Base-by-base conservation (phyloP, 2,329 filamentous ascomycete genomes). In the Spiromastix sp. region DNA sequence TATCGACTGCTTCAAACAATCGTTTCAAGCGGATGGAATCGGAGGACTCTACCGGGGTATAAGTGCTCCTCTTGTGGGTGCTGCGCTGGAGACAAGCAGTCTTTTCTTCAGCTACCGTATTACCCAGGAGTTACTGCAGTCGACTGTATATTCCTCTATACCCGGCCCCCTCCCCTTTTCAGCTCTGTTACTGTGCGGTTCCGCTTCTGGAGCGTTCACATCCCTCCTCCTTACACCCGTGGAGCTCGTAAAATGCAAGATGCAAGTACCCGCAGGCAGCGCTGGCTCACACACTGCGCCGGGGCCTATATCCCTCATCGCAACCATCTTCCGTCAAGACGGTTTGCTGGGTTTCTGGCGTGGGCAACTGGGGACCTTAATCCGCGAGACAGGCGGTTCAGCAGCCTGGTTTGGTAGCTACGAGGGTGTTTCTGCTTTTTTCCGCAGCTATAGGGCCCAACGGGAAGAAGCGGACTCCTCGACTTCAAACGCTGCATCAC, bases 221-320 rank as follows among this genome's bases (percentile, higher is more conserved):
- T 94, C 85, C 0, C 71, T 95, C 31, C 77, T 94, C 20, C 74
- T 98, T 42, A 98, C 91, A 0, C 91, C 91, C 0, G 85, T 98
- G 46, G 91, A 98, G 63, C 74, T 98, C 34, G 83, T 98, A 55
- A 98, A 98, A 64, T 98, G 91, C 72, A 93, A 91, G 62, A 93
- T 98, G 64, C 91, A 98, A 59, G 87, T 89, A 1, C 85, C 72
- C 11, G 37, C 63, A 4, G 61, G 63, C 16, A 67, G 66, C 15
- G 56, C 54, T 16, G 52, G 51, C 3, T 48, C 44, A 8, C 34
- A 43, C 9, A 66, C 64, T 9, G 61, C 71, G 3, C 70, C 82
- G 4, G 72, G 74, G 1, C 80, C 86, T 0, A 54, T 84, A 9
- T 62, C 73, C 4, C 77, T 95, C 27, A 81, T 96, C 28, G 69